These are phyloP conservation scores for Trichosporon coremiiforme DNA, from an alignment of 1,284 basidiomycete species.

Conservation along the genomic window DNA sequence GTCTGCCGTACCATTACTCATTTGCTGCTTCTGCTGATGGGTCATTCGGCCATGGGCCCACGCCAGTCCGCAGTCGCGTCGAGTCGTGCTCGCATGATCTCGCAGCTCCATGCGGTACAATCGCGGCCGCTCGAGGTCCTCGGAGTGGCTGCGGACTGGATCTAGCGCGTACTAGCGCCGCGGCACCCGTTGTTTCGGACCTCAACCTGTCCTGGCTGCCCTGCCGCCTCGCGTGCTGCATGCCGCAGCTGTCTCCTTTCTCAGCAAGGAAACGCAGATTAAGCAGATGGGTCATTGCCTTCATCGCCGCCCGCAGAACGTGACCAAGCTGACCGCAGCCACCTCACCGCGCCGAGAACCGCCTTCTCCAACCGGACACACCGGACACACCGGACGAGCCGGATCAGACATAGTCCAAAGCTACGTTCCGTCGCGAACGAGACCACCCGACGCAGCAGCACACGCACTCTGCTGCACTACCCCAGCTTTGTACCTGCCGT, in stretches of 20 bases:
- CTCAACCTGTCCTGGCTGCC: not conserved
- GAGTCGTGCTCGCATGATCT: not conserved
- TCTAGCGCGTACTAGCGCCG: not conserved
- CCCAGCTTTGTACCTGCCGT: too few species aligned
- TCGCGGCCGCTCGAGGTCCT: too few species aligned
- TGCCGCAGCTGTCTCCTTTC: not conserved
- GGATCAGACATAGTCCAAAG: not conserved
- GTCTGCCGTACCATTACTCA: not conserved
- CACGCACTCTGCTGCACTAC: not conserved
- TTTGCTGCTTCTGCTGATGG: not conserved
- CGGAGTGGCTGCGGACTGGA: too few species aligned
- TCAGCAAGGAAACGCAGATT: not conserved
- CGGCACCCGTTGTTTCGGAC: conserved; percentile 3
- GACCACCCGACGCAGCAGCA: not conserved
- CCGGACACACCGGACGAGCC: not conserved
- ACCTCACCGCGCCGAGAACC: not conserved
- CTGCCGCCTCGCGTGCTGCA: not conserved
- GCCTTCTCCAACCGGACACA: not conserved
- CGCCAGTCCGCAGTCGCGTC: not conserved
- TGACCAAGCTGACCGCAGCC: not conserved
- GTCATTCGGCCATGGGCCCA: not conserved
- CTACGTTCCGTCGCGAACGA: not conserved
- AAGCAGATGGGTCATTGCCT: not conserved
- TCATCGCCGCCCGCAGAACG: not conserved
- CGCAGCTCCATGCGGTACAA: not conserved